Percentiles rank a stretch among this genome's conserved stretches.
phyloP scores from a whole-genome alignment of 495 filamentous ascomycete genomes.

The Xylaria acuta region DNA sequence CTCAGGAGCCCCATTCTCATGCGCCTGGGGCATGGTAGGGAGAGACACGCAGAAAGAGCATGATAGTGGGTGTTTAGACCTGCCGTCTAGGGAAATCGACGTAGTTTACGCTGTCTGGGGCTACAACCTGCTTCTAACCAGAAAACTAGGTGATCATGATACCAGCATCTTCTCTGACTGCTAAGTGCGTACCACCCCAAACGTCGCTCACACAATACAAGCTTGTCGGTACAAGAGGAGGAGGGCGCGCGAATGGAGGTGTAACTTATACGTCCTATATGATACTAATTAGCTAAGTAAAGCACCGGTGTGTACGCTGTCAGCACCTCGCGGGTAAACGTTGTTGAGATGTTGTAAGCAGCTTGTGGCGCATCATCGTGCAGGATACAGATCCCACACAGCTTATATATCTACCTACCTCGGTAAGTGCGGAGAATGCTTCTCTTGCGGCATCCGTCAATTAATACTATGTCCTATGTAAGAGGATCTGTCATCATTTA shows the following conservation, averaged over 20 bases:
- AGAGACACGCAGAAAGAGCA: background rate
- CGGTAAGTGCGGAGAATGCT: constrained; percentile 7
- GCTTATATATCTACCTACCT: constrained; percentile 4
- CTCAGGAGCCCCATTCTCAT: constrained; percentile 15
- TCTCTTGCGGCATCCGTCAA: background rate
- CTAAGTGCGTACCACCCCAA: background rate
- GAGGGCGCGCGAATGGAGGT: background rate
- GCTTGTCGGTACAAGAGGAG: background rate
- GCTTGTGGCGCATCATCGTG: constrained; percentile 15
- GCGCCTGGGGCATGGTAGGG: constrained; percentile 1
- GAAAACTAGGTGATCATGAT: constrained; percentile 2
- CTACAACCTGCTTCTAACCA: background rate
- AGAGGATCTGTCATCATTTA: background rate
- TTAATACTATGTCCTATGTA: background rate
- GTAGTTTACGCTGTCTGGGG: constrained; percentile 7
- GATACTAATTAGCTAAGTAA: no score
- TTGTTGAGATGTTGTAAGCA: background rate
- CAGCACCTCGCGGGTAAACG: constrained; percentile 8
- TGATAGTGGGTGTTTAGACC: constrained; percentile 7
- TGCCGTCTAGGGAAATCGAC: constrained; percentile 9
- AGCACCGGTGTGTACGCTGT: background rate
- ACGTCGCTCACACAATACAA: background rate
- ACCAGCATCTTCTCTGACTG: background rate
- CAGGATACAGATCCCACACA: constrained; percentile 1
- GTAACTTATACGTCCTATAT: background rate